Evolutionary conservation across 805 yeast species (phyloP), one percentile per base, ranked within the genome.

Genomic region (Lachancea meyersii): DNA sequence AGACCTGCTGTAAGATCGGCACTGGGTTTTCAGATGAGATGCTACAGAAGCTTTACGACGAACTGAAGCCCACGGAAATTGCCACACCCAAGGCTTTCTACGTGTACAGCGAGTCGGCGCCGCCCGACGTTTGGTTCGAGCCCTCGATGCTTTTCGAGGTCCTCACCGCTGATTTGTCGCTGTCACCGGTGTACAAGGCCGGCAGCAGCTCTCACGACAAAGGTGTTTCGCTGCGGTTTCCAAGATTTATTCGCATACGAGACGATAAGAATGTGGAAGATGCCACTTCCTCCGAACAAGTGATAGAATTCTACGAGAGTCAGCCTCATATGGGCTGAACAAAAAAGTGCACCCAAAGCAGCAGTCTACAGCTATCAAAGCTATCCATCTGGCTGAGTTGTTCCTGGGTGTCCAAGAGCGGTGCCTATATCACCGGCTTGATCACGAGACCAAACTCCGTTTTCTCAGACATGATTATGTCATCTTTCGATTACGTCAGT

Each of bases 1-100:
- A 93, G 63, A 85, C 97, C 0, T 82, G 95, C 32, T 93, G 98
- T 68, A 93, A 93, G 61, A 89, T 94, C 43, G 98, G 98, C 37
- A 93, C 98, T 0, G 98, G 98, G 0, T 93, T 93, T 58, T 77
- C 88, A 31, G 98, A 93, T 51, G 97, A 82, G 50, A 75, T 80
- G 55, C 70, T 93, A 44, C 77, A 77, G 27, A 65, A 64, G 21
- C 61, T 93, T 24, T 71, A 80, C 53, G 75, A 72, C 20, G 70
- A 70, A 38, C 70, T 93, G 45, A 77, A 80, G 32, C 81, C 86
- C 2, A 78, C 87, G 0, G 93, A 79, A 41, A 73, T 78, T 11
- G 56, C 66, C 0, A 67, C 60, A n/a, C 83, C 95, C 2, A 82
- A 79, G 51, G 70, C 83, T 0, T 83, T 80, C 43, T 77, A 76